Evolutionary conservation across 768 basidiomycete species (phyloP).

Genomic region (Steccherinum ochraceum): DNA sequence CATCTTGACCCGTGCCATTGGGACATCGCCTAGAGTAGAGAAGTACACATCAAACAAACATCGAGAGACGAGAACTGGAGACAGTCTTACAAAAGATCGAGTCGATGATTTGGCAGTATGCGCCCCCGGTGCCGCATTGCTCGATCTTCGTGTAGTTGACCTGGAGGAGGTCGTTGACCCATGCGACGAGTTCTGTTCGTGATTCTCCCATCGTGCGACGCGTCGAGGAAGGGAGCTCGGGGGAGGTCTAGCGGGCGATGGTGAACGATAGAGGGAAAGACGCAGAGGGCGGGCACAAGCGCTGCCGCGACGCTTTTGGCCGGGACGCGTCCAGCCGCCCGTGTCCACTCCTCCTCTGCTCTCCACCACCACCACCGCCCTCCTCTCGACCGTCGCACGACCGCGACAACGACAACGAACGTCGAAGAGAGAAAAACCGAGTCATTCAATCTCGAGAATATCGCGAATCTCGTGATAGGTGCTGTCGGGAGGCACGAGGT

Average conservation of each 20-base stretch:
- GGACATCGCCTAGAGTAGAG: slow-evolving; percentile 68
- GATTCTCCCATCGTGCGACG: slow-evolving; percentile 53
- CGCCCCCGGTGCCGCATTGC: slow-evolving; percentile 86
- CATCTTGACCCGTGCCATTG: slow-evolving; percentile 92
- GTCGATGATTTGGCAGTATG: slow-evolving; percentile 94
- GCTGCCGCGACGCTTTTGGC: background rate
- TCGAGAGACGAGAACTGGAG: background rate
- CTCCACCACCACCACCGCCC: too few relatives aligned
- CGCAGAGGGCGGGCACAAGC: too few relatives aligned
- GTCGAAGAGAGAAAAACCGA: too few relatives aligned
- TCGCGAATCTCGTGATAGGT: too few relatives aligned
- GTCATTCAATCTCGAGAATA: too few relatives aligned
- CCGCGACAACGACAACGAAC: too few relatives aligned
- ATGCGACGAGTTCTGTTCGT: slow-evolving; percentile 80
- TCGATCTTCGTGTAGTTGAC: slow-evolving; percentile 90
- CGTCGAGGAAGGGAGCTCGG: slow-evolving; percentile 9
- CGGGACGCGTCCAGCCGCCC: background rate
- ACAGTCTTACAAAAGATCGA: slow-evolving; percentile 71
- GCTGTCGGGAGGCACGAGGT: too few relatives aligned
- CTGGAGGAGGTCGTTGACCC: slow-evolving; percentile 93
- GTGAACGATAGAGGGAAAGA: slow-evolving; percentile 12
- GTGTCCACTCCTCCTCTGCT: background rate
- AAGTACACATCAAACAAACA: background rate
- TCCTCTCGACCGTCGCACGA: too few relatives aligned
- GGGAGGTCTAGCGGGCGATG: slow-evolving; percentile 11